phyloP scores from a whole-genome alignment of 495 filamentous ascomycete genomes.

The Xylaria flabelliformis region DNA sequence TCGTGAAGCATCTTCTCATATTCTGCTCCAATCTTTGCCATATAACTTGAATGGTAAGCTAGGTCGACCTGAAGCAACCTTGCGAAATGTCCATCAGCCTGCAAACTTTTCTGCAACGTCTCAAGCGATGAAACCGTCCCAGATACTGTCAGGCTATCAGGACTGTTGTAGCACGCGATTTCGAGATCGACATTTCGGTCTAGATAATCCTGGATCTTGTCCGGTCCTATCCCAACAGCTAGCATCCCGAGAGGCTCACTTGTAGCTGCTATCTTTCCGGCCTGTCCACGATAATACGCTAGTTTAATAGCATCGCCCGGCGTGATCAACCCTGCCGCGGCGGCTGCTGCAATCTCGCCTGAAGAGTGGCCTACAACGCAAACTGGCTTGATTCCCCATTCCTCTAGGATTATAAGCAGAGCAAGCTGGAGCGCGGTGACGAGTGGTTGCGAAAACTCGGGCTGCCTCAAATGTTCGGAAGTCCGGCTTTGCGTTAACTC shows the following conservation, averaged over 20 bases:
- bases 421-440: constrained; percentile 19
- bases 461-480: background rate
- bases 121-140: constrained; percentile 54
- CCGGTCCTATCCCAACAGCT: constrained; percentile 49
- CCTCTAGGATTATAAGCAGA: constrained; percentile 40
- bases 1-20: constrained; percentile 34
- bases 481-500: background rate
- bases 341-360: constrained; percentile 62
- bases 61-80: constrained; percentile 59
- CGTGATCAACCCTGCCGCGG: constrained; percentile 46
- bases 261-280: constrained; percentile 5
- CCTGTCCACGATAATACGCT: constrained; percentile 58
- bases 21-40: constrained; percentile 51
- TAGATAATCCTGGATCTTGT: constrained; percentile 45
- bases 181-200: constrained; percentile 32
- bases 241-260: constrained; percentile 51
- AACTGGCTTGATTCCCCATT: constrained; percentile 47
- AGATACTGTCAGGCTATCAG: constrained; percentile 63
- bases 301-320: constrained; percentile 50
- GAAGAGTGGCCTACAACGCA: constrained; percentile 64
- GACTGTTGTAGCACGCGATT: constrained; percentile 60
- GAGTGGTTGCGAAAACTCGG: constrained; percentile 10
- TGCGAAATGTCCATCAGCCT: constrained; percentile 54
- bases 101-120: constrained; percentile 48
- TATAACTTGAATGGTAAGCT: constrained; percentile 70